phyloP scores from a whole-genome alignment of 495 filamentous ascomycete genomes.

The Trichoderma virens region DNA sequence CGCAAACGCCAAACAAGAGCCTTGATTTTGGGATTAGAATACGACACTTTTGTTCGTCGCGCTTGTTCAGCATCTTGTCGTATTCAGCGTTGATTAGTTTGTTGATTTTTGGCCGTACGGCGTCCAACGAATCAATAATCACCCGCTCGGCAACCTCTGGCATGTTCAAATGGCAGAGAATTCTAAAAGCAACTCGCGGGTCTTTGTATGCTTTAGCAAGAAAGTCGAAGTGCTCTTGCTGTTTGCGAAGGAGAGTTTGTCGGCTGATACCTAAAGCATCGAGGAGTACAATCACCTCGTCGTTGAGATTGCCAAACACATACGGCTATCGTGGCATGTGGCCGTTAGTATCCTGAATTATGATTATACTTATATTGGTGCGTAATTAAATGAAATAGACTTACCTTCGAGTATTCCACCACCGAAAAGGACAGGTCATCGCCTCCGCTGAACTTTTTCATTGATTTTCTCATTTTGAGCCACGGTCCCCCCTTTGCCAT shows the following conservation, averaged over 20 bases:
- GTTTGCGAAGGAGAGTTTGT: constrained; percentile 33
- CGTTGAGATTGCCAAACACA: constrained; percentile 41
- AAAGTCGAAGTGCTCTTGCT: constrained; percentile 35
- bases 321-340: constrained; percentile 29
- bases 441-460: constrained; percentile 42
- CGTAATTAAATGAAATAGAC: not conserved
- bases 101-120: constrained; percentile 22
- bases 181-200: constrained; percentile 32
- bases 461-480: constrained; percentile 41
- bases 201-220: constrained; percentile 26
- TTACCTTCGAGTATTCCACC: constrained; percentile 41
- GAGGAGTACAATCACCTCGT: constrained; percentile 41
- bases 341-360: not conserved
- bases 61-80: constrained; percentile 40
- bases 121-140: constrained; percentile 36
- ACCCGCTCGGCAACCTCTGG: constrained; percentile 37
- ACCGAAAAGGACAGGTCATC: constrained; percentile 38
- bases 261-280: constrained; percentile 34
- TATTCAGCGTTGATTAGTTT: constrained; percentile 34
- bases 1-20: constrained; percentile 43
- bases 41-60: constrained; percentile 36
- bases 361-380: too few relatives aligned
- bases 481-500: constrained; percentile 23
- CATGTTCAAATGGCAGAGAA: constrained; percentile 33
- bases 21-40: constrained; percentile 40